phyloP scores from a whole-genome alignment of 345 rosid species.

The Melastoma malabathricum region DNA sequence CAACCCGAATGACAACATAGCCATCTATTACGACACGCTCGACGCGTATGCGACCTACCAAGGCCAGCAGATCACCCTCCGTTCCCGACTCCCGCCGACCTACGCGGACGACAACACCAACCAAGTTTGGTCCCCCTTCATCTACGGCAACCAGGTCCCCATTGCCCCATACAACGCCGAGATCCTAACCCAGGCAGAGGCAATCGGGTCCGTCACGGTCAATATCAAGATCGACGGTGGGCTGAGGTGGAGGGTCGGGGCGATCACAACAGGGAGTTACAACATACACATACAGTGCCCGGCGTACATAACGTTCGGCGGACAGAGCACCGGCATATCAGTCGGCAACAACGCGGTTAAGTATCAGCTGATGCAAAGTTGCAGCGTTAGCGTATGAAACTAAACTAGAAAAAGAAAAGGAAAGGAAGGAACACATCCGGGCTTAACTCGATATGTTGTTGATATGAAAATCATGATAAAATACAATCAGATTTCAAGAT shows the following conservation, averaged over 20 bases:
- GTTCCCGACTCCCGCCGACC: conserved; percentile 3
- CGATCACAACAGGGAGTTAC: conserved; percentile 14
- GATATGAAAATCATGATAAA: no score
- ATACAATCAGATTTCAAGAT: no score
- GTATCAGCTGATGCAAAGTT: conserved; percentile 14
- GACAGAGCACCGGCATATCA: conserved; percentile 5
- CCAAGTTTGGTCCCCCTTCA: conserved; percentile 31
- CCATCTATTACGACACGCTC: conserved; percentile 14
- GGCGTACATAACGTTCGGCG: conserved; percentile 18
- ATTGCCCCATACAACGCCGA: conserved; percentile 20
- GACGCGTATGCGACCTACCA: conserved; percentile 9
- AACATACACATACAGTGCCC: conserved; percentile 22
- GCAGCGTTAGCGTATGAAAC: conserved; percentile 5
- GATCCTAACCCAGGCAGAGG: conserved; percentile 11
- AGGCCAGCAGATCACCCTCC: conserved; percentile 14
- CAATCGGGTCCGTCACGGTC: conserved; percentile 11
- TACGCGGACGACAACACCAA: conserved; percentile 11
- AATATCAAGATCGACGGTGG: conserved; percentile 12
- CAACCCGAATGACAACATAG: conserved; percentile 13
- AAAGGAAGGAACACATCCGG: no score
- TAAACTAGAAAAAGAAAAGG: no score
- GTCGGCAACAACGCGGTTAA: conserved; percentile 13
- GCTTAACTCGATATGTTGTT: no score
- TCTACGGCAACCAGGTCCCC: conserved; percentile 21
- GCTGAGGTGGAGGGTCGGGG: conserved; percentile 23